Conservation (phyloP, 2,329 filamentous ascomycete genomes). For the Aspergillus sp. region DNA sequence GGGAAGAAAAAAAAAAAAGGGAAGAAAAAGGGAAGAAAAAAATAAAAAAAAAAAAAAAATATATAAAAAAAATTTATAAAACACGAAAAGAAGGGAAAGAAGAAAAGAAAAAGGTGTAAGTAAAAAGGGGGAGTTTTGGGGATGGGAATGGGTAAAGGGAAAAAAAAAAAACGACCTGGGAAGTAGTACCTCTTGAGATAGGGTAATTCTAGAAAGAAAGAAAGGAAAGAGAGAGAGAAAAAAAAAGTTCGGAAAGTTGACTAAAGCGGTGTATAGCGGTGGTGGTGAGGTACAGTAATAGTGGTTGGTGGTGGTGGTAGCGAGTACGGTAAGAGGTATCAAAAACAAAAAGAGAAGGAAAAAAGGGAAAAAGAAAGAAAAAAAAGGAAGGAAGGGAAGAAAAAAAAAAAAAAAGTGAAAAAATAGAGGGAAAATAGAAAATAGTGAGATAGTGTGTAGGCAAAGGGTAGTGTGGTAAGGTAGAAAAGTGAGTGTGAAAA, state of each 20-base stretch:
- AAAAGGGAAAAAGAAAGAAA: background rate
- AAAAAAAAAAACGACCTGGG: background rate
- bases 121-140: background rate
- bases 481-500: too few relatives aligned
- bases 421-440: background rate
- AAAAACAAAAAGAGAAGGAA: background rate
- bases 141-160: background rate
- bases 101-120: background rate
- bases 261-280: conserved; percentile 18
- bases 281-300: too few relatives aligned
- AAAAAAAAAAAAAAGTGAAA: background rate
- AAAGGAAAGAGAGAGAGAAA: background rate
- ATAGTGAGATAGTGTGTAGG: too few relatives aligned
- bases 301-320: too few relatives aligned
- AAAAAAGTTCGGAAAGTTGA: conserved; percentile 6
- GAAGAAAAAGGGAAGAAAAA: conserved; percentile 1
- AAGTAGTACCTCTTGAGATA: background rate
- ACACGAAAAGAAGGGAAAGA: background rate
- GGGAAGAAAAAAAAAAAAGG: background rate
- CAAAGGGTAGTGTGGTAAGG: too few relatives aligned
- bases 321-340: conserved; percentile 3
- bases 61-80: background rate
- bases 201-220: background rate
- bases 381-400: too few relatives aligned
- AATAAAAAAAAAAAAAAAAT: conserved; percentile 1